Percentiles rank a stretch among this genome's conserved stretches.
Evolutionary conservation across 176 grass and related monocot species (phyloP).

Genomic region (Phragmites australis): DNA sequence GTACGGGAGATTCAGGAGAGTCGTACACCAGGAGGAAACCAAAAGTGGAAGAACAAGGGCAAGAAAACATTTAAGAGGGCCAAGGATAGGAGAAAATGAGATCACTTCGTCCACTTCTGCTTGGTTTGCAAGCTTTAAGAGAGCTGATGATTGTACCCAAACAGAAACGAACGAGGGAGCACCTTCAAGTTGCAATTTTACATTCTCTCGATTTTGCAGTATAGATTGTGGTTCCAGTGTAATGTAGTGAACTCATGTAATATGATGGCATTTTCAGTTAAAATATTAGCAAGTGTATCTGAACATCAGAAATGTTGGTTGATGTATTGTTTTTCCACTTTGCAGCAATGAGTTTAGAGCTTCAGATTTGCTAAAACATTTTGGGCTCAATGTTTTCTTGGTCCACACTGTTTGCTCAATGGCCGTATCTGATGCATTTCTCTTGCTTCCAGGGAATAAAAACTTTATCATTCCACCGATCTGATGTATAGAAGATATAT

Average conservation of each 20-base stretch:
- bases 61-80: constrained; percentile 65
- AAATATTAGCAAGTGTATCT: neutral
- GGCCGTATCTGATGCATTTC: neutral
- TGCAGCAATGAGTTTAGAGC: neutral
- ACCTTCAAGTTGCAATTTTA: constrained; percentile 3
- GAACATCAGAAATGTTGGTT: neutral
- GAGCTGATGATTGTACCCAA: neutral
- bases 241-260: neutral
- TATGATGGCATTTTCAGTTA: neutral
- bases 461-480: neutral
- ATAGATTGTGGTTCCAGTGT: neutral
- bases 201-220: neutral
- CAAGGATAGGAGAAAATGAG: constrained; percentile 68
- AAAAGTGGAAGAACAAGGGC: constrained; percentile 87
- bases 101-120: neutral
- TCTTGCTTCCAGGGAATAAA: neutral
- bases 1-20: constrained; percentile 67
- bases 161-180: neutral
- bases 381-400: neutral
- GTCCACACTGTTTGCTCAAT: neutral
- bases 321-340: neutral
- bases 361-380: neutral
- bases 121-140: neutral
- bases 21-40: constrained; percentile 51
- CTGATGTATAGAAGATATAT: too few species aligned